A percentile compares a stretch with the other conserved stretches of the same genome.
phyloP scores from a whole-genome alignment of 1,284 basidiomycete genomes.

The Stereum hirsutum region DNA sequence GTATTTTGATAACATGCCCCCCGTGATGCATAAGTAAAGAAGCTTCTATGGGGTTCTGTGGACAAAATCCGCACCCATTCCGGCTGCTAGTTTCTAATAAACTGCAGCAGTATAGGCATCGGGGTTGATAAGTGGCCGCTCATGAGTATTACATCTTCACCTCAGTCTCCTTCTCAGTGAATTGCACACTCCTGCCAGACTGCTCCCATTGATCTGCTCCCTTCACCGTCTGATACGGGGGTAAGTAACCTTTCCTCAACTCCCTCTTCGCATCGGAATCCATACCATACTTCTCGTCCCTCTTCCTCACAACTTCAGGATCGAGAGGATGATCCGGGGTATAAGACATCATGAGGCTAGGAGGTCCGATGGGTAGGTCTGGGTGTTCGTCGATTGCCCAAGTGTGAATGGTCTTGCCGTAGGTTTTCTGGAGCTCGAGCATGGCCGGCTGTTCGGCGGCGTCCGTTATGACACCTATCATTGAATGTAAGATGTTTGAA shows the following conservation, averaged over 20 bases:
- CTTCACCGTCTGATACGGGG: slow-evolving; percentile 24
- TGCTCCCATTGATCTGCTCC: slow-evolving; percentile 30
- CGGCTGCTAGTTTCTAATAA: no score
- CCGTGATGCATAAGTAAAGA: no score
- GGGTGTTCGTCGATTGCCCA: slow-evolving; percentile 34
- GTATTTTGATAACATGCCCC: no score
- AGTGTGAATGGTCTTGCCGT: slow-evolving; percentile 44
- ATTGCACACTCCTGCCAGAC: slow-evolving; percentile 18
- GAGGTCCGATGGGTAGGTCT: slow-evolving; percentile 38
- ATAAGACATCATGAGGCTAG: slow-evolving; percentile 37
- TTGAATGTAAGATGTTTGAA: neutral
- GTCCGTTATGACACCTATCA: slow-evolving; percentile 24
- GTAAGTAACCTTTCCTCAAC: slow-evolving; percentile 27
- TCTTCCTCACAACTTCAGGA: slow-evolving; percentile 20
- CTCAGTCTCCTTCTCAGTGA: slow-evolving; percentile 5
- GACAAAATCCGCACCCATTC: no score
- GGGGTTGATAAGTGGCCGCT: no score
- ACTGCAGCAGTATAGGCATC: no score
- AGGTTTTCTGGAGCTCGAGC: slow-evolving; percentile 37
- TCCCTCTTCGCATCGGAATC: slow-evolving; percentile 26
- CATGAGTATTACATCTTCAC: no score
- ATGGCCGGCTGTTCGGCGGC: slow-evolving; percentile 35
- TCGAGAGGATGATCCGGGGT: slow-evolving; percentile 28
- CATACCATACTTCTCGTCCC: slow-evolving; percentile 27
- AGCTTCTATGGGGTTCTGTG: no score